Percentiles rank a stretch among this genome's conserved stretches.
These are phyloP conservation scores for Eucalyptus cloeziana DNA, from an alignment of 345 rosid species.

Conservation along the genomic window DNA sequence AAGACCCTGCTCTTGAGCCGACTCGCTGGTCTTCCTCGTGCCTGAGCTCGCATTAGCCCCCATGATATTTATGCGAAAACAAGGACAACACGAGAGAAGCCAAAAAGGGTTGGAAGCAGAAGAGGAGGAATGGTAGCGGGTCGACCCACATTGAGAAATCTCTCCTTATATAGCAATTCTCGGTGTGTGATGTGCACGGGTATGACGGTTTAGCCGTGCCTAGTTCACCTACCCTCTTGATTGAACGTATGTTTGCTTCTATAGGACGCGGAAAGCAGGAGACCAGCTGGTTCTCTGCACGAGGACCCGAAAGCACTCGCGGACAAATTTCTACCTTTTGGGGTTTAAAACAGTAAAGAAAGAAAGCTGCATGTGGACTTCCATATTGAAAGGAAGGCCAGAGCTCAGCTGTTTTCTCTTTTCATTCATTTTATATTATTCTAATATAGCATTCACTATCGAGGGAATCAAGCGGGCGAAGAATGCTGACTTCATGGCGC, in stretches of 20 bases:
- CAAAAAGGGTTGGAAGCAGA: not conserved
- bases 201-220: not conserved
- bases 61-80: not conserved
- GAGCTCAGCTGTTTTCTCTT: not conserved
- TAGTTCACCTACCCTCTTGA: not conserved
- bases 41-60: not conserved
- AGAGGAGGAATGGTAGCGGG: not conserved
- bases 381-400: not conserved
- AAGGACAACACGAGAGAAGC: not conserved
- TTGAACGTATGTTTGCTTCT: not conserved
- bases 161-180: not conserved
- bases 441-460: not conserved
- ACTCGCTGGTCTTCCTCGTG: not conserved
- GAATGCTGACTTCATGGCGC: not conserved
- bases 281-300: not conserved
- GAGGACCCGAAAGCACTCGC: not conserved
- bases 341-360: not conserved
- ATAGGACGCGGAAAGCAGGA: not conserved
- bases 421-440: not conserved
- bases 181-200: not conserved
- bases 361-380: not conserved
- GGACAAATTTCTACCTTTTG: not conserved
- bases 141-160: not conserved
- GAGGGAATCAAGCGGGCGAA: not conserved
- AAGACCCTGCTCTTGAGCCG: constrained; percentile 32